Evolutionary conservation across 257 asterid species (phyloP).

Genomic region (Handroanthus guayacan): DNA sequence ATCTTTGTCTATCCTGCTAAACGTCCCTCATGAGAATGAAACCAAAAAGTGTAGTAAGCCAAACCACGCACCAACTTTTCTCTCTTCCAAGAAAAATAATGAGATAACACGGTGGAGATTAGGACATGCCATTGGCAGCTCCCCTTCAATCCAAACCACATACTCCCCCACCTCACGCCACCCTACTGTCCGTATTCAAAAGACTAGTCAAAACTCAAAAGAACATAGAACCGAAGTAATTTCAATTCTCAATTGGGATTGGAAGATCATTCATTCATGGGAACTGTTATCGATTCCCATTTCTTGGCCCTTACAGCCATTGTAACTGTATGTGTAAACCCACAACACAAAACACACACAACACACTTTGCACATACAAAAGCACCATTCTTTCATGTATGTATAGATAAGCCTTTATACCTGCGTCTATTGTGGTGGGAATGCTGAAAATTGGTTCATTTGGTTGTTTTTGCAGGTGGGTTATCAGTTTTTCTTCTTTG

Average conservation of each 20-base stretch:
- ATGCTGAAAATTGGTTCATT: constrained; percentile 27
- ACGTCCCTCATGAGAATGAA: too few species aligned
- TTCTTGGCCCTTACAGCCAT: constrained; percentile 92
- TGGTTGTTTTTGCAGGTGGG: constrained; percentile 69
- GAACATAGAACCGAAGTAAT: not conserved
- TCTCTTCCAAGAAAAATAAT: too few species aligned
- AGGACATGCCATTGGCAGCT: not conserved
- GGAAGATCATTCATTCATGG: constrained; percentile 46
- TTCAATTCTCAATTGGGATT: not conserved
- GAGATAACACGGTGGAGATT: too few species aligned
- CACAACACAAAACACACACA: not conserved
- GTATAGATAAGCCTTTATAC: not conserved
- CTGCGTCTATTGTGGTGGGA: not conserved
- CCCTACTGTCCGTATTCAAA: not conserved
- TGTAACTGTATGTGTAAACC: constrained; percentile 65
- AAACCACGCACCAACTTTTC: too few species aligned
- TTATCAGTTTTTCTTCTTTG: constrained; percentile 81
- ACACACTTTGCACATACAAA: not conserved
- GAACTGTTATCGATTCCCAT: constrained; percentile 84
- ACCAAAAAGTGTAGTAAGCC: too few species aligned
- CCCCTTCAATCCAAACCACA: not conserved
- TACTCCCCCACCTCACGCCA: not conserved
- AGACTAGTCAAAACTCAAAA: not conserved
- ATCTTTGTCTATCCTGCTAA: too few species aligned
- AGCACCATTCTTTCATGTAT: constrained; percentile 2